Conservation (phyloP, 257 asterid species). For the Ajuga chamaepitys region DNA sequence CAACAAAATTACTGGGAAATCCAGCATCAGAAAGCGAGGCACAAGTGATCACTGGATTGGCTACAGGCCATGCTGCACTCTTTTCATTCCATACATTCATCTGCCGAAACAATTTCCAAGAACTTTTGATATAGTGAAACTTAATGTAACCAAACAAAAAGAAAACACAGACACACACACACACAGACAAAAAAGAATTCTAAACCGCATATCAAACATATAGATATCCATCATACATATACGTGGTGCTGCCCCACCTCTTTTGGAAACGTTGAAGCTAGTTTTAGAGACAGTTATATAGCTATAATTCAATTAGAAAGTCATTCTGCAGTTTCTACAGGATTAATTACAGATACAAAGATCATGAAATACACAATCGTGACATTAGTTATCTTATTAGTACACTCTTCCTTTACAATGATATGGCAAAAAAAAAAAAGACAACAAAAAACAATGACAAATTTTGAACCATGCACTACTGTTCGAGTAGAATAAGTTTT, state of each 20-base stretch:
- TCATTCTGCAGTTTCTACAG: background rate
- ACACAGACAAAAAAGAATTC: background rate
- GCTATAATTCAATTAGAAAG: background rate
- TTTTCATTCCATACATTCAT: slow-evolving; percentile 58
- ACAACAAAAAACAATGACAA: background rate
- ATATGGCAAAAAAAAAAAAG: no score
- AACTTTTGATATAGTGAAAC: background rate
- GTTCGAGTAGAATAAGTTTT: background rate
- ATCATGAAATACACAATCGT: no score
- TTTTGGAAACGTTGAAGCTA: background rate
- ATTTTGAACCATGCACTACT: background rate
- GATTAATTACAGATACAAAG: no score
- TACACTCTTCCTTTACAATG: no score
- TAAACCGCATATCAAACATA: background rate
- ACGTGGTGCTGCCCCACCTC: no score
- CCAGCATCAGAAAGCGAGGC: slow-evolving; percentile 84
- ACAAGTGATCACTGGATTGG: slow-evolving; percentile 86
- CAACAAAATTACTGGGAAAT: slow-evolving; percentile 87
- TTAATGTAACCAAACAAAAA: no score
- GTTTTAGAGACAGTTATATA: background rate
- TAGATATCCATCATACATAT: no score
- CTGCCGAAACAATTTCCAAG: slow-evolving; percentile 33
- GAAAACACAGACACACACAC: no score
- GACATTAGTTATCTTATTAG: no score
- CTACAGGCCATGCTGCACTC: slow-evolving; percentile 92